A percentile compares a stretch with the other conserved stretches of the same genome.
These are phyloP conservation scores for Monosporascus cannonballus DNA, from an alignment of 2,329 filamentous ascomycete genomes.

Conservation along the genomic window DNA sequence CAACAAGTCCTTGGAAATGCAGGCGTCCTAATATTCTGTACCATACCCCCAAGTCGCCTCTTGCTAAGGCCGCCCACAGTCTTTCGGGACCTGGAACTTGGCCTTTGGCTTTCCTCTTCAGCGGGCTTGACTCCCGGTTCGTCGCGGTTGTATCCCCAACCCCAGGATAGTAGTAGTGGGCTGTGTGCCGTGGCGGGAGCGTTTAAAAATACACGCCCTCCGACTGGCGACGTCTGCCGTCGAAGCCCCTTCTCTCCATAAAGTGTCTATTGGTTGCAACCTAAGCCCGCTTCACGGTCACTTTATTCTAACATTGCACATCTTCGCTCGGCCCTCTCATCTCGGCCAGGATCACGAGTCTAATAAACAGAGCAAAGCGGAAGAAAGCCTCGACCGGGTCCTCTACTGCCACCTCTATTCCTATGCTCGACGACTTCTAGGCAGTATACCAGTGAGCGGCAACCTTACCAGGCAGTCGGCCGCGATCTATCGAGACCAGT, in stretches of 20 bases:
- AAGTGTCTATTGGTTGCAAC: constrained; percentile 30
- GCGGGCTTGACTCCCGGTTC: not conserved
- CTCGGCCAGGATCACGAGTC: too few species aligned
- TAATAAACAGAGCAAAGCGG: not conserved
- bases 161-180: constrained; percentile 20
- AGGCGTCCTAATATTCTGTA: constrained; percentile 27
- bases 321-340: too few species aligned
- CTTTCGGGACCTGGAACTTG: constrained; percentile 18
- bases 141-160: constrained; percentile 16
- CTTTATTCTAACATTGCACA: not conserved
- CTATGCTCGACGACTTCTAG: not conserved
- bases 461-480: not conserved
- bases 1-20: constrained; percentile 23
- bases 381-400: not conserved
- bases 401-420: not conserved
- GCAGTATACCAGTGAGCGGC: not conserved
- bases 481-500: not conserved
- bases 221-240: constrained; percentile 27
- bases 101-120: constrained; percentile 19
- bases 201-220: constrained; percentile 25
- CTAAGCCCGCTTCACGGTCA: constrained; percentile 8
- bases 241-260: constrained; percentile 24
- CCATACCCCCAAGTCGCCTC: constrained; percentile 24
- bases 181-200: constrained; percentile 21
- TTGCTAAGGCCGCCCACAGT: constrained; percentile 6